Percentiles rank a stretch among this genome's conserved stretches.
These are phyloP conservation scores for Astragalus membranaceus DNA, from an alignment of 306 rosid species.

Conservation along the genomic window DNA sequence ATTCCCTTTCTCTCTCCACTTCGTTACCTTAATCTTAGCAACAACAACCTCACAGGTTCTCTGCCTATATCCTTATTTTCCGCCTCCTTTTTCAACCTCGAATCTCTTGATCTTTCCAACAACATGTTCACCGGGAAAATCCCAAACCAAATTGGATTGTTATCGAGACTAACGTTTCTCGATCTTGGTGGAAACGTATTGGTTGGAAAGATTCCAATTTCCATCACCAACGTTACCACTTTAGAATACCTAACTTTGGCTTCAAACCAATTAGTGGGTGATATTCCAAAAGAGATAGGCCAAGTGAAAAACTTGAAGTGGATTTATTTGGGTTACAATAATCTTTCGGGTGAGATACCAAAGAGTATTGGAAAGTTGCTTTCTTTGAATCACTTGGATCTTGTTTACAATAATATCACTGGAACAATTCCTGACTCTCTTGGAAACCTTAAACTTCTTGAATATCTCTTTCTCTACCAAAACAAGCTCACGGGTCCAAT, in stretches of 20 bases:
- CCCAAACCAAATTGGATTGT: constrained; percentile 47
- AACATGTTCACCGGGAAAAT: constrained; percentile 78
- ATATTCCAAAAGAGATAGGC: constrained; percentile 48
- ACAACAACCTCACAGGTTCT: constrained; percentile 74
- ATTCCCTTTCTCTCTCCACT: constrained; percentile 30
- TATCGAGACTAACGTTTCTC: constrained; percentile 47
- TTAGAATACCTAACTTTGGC: constrained; percentile 69
- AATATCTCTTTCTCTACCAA: constrained; percentile 71
- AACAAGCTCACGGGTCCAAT: constrained; percentile 65
- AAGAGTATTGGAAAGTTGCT: constrained; percentile 45
- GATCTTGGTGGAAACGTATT: constrained; percentile 83
- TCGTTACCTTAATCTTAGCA: constrained; percentile 67
- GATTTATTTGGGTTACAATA: constrained; percentile 88
- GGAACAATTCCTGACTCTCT: constrained; percentile 67
- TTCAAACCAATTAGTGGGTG: constrained; percentile 70
- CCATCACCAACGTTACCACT: constrained; percentile 46
- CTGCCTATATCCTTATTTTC: constrained; percentile 43
- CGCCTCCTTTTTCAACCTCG: constrained; percentile 33
- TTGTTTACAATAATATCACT: constrained; percentile 79
- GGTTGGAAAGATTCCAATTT: constrained; percentile 57
- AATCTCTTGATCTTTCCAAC: constrained; percentile 71
- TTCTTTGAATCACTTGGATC: constrained; percentile 66
- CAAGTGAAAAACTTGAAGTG: constrained; percentile 53
- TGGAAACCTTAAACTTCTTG: constrained; percentile 56
- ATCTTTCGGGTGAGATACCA: constrained; percentile 75